Percentiles rank a stretch among this genome's conserved stretches.
phyloP scores from a whole-genome alignment of 108 stramenopile genomes.

The Mayamaea pseudoterrestris region DNA sequence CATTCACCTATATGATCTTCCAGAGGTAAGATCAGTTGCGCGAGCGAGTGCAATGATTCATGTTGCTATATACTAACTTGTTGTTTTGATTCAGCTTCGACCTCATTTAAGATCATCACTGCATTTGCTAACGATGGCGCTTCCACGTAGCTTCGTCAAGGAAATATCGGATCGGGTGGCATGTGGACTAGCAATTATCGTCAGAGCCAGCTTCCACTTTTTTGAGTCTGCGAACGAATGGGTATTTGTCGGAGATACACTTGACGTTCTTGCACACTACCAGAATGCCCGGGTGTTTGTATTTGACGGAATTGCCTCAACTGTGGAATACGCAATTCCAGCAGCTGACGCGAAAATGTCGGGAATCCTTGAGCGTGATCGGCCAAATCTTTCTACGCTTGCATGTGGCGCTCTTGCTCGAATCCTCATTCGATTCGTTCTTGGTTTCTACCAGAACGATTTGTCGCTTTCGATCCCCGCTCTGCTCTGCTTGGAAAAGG shows the following conservation, averaged over 20 bases:
- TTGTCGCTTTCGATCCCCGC: constrained; percentile 41
- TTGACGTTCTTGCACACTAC: constrained; percentile 45
- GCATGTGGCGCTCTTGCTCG: constrained; percentile 35
- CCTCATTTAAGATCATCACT: constrained; percentile 34
- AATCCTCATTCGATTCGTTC: constrained; percentile 45
- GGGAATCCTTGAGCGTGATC: background rate
- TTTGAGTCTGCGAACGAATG: constrained; percentile 58
- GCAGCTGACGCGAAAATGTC: constrained; percentile 10
- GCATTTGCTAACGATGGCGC: constrained; percentile 23
- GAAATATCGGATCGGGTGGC: constrained; percentile 56
- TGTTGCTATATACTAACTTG: constrained; percentile 3
- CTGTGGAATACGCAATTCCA: constrained; percentile 53
- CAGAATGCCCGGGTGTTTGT: constrained; percentile 48
- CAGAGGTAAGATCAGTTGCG: constrained; percentile 12
- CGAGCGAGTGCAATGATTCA: background rate
- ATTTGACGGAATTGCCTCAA: constrained; percentile 72
- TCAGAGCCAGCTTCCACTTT: constrained; percentile 40
- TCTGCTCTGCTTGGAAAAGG: constrained; percentile 61
- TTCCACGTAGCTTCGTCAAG: constrained; percentile 34
- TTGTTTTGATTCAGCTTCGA: constrained; percentile 25
- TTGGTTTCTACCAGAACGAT: constrained; percentile 53
- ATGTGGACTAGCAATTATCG: constrained; percentile 69
- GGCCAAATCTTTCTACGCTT: constrained; percentile 21
- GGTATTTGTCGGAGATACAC: constrained; percentile 45
- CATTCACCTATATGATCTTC: constrained; percentile 63